Evolutionary conservation across 2,329 filamentous ascomycete species (phyloP), one percentile per base, ranked within the genome.

Genomic region (Beauveria varroae): DNA sequence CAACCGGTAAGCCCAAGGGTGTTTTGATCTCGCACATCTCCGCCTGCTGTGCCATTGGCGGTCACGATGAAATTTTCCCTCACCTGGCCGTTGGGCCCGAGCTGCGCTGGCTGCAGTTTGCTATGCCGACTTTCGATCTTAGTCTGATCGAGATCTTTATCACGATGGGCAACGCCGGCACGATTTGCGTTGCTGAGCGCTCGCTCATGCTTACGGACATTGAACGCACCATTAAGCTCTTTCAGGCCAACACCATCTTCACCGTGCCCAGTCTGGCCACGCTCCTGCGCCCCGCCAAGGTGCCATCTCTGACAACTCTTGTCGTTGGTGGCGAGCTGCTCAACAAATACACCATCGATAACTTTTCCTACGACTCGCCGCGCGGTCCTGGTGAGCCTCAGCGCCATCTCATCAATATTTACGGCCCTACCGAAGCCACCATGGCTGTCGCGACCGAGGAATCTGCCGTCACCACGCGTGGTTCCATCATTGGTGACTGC

Each of bases 11-110:
- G n/a, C 79, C 79, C 7, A 81, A 81, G 64, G 79, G 79, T 2
- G 78, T 81, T 49, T 88, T 96, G 89, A 96, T 81, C 91, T 90
- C 60, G 10, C n/a, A 96, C 91, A 49, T 91, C 7, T 57, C 57
- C 12, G 61, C 37, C 14, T 59, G 47, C 22, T 59, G 53, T 26
- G 55, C 55, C 24, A 60, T 63, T 44, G 53, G 56, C 8, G 61
- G 51, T 14, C 51, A 60, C 18, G 61, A 63, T 18, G 61, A 57
- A 18, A 51, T 34, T 1, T 57, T 57, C 18, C 46, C 56, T 5
- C 57, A 55, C 18, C 57, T 63, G 10, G 37, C 51, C 5, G 41
- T 46, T 12, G 61, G 61, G 1, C 57, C 61, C 2, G 53, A 47
- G 41, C 46, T 63, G 56, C 61, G 61, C 12, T 63, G 56, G 56